Base-by-base conservation (phyloP, 495 filamentous ascomycete species). In the Daldinia childiae region DNA sequence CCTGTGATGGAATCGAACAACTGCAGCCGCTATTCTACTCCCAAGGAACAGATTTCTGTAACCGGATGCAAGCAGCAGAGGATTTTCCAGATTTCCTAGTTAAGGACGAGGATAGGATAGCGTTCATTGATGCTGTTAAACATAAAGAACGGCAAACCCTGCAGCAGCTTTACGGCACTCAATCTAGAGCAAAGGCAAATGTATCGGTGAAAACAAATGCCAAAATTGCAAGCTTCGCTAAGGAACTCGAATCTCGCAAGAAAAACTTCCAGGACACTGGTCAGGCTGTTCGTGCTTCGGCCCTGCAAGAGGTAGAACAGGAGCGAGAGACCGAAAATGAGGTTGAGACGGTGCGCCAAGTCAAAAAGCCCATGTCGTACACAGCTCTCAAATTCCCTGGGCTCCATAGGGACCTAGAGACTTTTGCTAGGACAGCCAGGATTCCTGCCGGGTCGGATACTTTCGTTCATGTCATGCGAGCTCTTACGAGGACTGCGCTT, bases 1-100 rank as follows among this genome's bases (percentile, higher is more conserved):
- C 88, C 0, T 90, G 88, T 69, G 79, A 76, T 45, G 81, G 71
- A 9, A 88, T 85, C 54, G 82, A 86, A 64, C 84, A 88, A 19
- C 59, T 89, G 0, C 84, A 87, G 57, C 81, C 85, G 0, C 78
- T 90, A 0, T 90, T 85, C 55, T 82, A 83, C 48, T 80, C 86
- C 0, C 87, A 90, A 67, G 89, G 87, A 1, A 78, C 71, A 15
- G 85, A 89, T 59, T 90, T 86, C 64, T 88, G 86, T 62, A 77
- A 79, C 7, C 77, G 81, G 15, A 78, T 77, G 6, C 75, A 80
- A 21, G 68, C 76, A 8, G 71, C 71, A 4, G 59, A 77, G 14
- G 68, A 74, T 8, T 77, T 76, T 30, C 78, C 77, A 0, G 64
- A 74, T 3, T 77, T 72, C 29, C 62, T 79, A 14, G 51, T 50